Conservation (phyloP, 495 filamentous ascomycete genomes). For the Evernia prunastri region DNA sequence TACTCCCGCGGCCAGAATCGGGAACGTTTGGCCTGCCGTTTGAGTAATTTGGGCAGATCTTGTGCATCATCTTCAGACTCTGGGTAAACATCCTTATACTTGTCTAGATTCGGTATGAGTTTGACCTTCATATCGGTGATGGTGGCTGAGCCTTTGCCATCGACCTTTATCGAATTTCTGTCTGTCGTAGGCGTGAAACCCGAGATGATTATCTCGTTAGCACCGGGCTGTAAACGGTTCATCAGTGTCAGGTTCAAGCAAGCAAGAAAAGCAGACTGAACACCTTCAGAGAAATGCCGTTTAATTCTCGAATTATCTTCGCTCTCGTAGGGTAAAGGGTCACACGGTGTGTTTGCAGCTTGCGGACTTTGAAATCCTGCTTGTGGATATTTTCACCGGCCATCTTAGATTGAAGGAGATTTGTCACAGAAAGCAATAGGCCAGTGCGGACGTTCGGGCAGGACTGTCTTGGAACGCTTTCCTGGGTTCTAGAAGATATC, state of each 20-base stretch:
- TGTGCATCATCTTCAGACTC: constrained; percentile 37
- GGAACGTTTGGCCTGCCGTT: constrained; percentile 28
- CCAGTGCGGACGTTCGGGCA: not conserved
- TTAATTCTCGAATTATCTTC: constrained; percentile 57
- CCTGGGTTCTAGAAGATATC: not conserved
- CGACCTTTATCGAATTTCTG: constrained; percentile 63
- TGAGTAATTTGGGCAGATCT: constrained; percentile 29
- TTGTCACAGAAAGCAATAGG: not conserved
- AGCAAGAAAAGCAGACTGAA: constrained; percentile 11
- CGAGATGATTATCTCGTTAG: constrained; percentile 58
- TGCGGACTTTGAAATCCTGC: constrained; percentile 22
- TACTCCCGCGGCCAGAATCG: too few species aligned
- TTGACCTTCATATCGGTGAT: constrained; percentile 64
- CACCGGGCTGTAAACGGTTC: constrained; percentile 41
- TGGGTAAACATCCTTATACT: constrained; percentile 51
- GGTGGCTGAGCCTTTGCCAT: constrained; percentile 52
- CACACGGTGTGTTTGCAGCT: constrained; percentile 54
- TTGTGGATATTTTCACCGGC: constrained; percentile 16
- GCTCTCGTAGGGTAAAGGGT: constrained; percentile 56
- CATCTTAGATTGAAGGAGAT: not conserved
- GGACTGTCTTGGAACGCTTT: not conserved
- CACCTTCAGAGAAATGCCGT: constrained; percentile 51
- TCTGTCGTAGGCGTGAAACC: constrained; percentile 60
- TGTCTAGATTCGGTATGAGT: constrained; percentile 52
- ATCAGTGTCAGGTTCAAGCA: constrained; percentile 10